phyloP scores from a whole-genome alignment of 257 asterid species.

The Jaltomata sinuosa region DNA sequence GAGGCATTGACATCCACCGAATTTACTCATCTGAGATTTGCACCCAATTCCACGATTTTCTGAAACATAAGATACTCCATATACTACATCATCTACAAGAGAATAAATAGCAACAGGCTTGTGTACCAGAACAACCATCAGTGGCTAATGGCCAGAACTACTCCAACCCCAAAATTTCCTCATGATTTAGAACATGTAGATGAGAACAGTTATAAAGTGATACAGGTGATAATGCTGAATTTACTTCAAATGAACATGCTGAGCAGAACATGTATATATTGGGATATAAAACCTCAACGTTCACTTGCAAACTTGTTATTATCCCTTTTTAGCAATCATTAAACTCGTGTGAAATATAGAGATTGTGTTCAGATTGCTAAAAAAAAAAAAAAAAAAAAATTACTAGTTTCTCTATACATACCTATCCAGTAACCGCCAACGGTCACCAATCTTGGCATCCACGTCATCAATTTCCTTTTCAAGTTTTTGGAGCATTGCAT shows the following conservation, averaged over 20 bases:
- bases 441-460: slow-evolving; percentile 87
- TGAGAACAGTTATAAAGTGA: not conserved
- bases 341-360: not conserved
- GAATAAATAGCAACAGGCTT: not conserved
- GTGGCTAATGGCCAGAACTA: not conserved
- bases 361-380: not conserved
- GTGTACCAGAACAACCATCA: not conserved
- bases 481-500: slow-evolving; percentile 92
- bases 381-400: too few relatives aligned
- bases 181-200: not conserved
- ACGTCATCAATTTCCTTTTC: slow-evolving; percentile 97
- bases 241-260: not conserved
- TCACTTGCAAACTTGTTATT: not conserved
- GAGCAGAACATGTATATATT: not conserved
- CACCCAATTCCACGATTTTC: not conserved
- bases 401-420: slow-evolving; percentile 8
- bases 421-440: slow-evolving; percentile 96
- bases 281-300: not conserved
- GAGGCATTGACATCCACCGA: not conserved
- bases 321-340: not conserved
- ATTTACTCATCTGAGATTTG: not conserved
- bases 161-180: not conserved
- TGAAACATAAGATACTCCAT: not conserved
- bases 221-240: not conserved
- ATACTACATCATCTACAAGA: not conserved